Evolutionary conservation across 2,329 filamentous ascomycete species (phyloP), one percentile per base, ranked within the genome.

Genomic region (Clonostachys chloroleuca): DNA sequence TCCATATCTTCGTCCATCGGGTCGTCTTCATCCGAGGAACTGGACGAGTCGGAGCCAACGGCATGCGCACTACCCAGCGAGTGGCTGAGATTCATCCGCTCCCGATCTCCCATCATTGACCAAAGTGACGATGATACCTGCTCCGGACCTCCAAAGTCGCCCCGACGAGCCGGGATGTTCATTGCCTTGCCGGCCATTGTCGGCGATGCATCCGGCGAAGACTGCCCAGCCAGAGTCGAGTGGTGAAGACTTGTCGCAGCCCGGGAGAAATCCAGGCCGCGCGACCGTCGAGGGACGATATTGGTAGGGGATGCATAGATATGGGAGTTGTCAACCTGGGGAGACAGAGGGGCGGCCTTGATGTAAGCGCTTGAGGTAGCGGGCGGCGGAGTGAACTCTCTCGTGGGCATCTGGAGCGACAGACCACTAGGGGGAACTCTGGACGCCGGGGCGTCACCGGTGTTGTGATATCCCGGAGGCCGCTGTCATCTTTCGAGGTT

Each of bases 241-340:
- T 97, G 94, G 68, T 97, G 94, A 18, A 99, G 76, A 62, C 92
- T 95, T 12, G 92, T 96, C 52, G 90, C 94, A 12, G 92, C 92
- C 55, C 92, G 81, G 39, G 92, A 92, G 66, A 96, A 97, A 68
- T 97, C 92, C 51, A 96, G 75, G 40, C 92, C 92, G 47, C 92
- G 83, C 33, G 92, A 96, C 51, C 92, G 85, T 53, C 92, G 83
- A 16, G 92, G 92, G 8, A 97, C 78, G 42, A 95, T 87, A 46
- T 92, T 95, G 24, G 88, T 86, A 3, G 92, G 91, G 2, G 90
- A 92, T 40, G 87, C 87, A 70, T 95, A 96, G 43, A 85, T 89
- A 55, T 91, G 87, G 17, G 86, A 86, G 47, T 88, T 80, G 64
- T 96, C 91, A 52, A 94, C 80, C 64, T 95, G 91, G 14, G 92